Evolutionary conservation across 768 basidiomycete genomes (phyloP).

Genomic region (Boletus subparvulus): DNA sequence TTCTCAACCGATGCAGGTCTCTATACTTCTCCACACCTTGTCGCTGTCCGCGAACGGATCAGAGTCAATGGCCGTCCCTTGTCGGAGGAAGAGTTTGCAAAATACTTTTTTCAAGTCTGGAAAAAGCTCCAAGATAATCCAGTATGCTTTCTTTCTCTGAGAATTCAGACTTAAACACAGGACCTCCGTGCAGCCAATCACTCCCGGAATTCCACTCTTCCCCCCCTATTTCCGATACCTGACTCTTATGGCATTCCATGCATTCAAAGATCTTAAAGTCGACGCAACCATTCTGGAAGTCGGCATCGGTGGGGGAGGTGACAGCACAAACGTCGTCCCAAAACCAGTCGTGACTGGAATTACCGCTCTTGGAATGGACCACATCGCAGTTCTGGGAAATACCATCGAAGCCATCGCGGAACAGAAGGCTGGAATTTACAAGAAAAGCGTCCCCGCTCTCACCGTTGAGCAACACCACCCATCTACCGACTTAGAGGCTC

Average conservation of each 20-base stretch:
- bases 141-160: slow-evolving; percentile 40
- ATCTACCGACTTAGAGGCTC: slow-evolving; percentile 61
- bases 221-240: slow-evolving; percentile 94
- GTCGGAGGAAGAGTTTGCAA: slow-evolving; percentile 84
- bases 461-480: slow-evolving; percentile 79
- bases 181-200: slow-evolving; percentile 41
- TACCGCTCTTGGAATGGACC: slow-evolving; percentile 90
- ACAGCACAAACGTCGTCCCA: slow-evolving; percentile 95
- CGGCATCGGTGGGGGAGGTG: slow-evolving; percentile 90
- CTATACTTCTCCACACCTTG: slow-evolving; percentile 95
- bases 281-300: slow-evolving; percentile 95
- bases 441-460: slow-evolving; percentile 86
- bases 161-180: not conserved
- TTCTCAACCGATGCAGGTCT: slow-evolving; percentile 53
- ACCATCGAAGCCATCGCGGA: slow-evolving; percentile 87
- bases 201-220: slow-evolving; percentile 59
- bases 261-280: slow-evolving; percentile 78
- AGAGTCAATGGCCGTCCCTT: slow-evolving; percentile 89
- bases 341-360: slow-evolving; percentile 88
- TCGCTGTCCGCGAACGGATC: slow-evolving; percentile 94
- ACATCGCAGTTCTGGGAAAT: slow-evolving; percentile 82
- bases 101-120: slow-evolving; percentile 97
- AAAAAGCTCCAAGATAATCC: slow-evolving; percentile 69
- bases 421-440: slow-evolving; percentile 98
- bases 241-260: slow-evolving; percentile 89